A percentile compares a stretch with the other conserved stretches of the same genome.
These are phyloP conservation scores for Desmodesmus armatus DNA, from an alignment of 139 green algal species.

Conservation along the genomic window DNA sequence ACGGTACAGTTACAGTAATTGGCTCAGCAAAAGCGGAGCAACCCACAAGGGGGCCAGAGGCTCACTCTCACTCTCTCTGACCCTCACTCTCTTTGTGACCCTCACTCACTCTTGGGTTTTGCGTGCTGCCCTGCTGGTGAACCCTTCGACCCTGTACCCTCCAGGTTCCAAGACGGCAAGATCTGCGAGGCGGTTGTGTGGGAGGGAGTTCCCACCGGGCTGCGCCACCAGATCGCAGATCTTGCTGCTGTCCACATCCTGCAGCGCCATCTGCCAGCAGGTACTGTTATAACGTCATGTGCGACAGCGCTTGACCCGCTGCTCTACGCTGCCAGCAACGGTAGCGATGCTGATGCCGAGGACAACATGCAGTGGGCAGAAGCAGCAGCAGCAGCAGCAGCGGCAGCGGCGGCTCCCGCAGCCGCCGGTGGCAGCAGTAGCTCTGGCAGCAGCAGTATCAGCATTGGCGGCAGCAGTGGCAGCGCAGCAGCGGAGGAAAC, in stretches of 20 bases:
- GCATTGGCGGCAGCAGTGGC: background rate
- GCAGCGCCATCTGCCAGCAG: constrained; percentile 61
- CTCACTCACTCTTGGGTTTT: no score
- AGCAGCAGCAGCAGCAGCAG: background rate
- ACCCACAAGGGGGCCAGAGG: no score
- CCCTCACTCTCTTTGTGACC: no score
- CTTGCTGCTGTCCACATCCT: constrained; percentile 61
- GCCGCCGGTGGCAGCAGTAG: background rate
- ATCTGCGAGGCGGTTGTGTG: constrained; percentile 86
- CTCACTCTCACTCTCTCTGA: no score
- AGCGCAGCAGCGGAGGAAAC: constrained; percentile 45
- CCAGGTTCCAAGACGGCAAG: constrained; percentile 72
- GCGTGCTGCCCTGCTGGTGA: no score
- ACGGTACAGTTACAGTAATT: no score
- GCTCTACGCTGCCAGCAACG: constrained; percentile 33
- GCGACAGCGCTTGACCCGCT: constrained; percentile 61
- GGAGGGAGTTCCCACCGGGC: constrained; percentile 52
- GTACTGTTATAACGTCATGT: constrained; percentile 46
- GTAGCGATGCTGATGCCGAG: background rate
- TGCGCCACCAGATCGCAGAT: constrained; percentile 71
- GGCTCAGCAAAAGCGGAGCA: no score
- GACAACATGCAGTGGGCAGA: background rate
- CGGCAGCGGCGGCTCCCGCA: background rate
- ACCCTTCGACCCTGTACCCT: no score
- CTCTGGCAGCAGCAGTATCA: background rate